These are phyloP conservation scores for Zymoseptoria tritici DNA, from an alignment of 2,329 filamentous ascomycete genomes.

Conservation along the genomic window DNA sequence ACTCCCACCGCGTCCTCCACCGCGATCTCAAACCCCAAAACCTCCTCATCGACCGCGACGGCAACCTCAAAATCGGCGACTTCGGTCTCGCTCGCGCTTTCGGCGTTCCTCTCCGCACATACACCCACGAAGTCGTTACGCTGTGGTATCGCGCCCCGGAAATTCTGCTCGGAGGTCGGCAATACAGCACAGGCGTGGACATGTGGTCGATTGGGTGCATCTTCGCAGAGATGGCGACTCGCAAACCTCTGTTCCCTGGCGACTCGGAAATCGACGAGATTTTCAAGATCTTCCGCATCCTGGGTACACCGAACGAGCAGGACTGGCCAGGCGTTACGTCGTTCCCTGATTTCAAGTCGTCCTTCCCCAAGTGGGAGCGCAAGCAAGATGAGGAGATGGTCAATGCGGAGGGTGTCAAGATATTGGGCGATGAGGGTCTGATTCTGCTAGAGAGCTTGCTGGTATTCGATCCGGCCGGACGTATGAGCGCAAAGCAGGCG, in stretches of 20 bases:
- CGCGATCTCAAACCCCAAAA: constrained; percentile 96
- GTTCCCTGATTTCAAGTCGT: constrained; percentile 87
- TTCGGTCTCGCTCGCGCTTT: constrained; percentile 92
- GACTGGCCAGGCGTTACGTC: constrained; percentile 89
- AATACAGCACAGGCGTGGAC: constrained; percentile 99
- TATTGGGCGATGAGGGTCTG: constrained; percentile 62
- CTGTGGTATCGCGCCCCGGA: constrained; percentile 97
- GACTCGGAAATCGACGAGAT: constrained; percentile 93
- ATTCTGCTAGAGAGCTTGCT: constrained; percentile 65
- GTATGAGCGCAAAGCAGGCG: constrained; percentile 83
- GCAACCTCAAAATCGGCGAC: constrained; percentile 84
- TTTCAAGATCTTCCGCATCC: constrained; percentile 79
- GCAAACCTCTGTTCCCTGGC: constrained; percentile 82
- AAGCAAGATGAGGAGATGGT: constrained; percentile 61
- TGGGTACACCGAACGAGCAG: constrained; percentile 76
- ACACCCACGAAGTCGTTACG: constrained; percentile 95
- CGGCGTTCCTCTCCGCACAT: constrained; percentile 95
- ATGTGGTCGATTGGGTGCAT: constrained; percentile 99
- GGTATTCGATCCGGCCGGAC: constrained; percentile 77
- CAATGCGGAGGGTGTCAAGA: constrained; percentile 42
- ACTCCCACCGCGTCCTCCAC: constrained; percentile 92
- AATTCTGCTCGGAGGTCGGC: constrained; percentile 84
- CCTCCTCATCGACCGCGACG: constrained; percentile 86
- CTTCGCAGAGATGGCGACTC: constrained; percentile 99
- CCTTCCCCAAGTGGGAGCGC: constrained; percentile 84